phyloP scores from a whole-genome alignment of 108 stramenopile species.

The Pelagomonas calceolata region DNA sequence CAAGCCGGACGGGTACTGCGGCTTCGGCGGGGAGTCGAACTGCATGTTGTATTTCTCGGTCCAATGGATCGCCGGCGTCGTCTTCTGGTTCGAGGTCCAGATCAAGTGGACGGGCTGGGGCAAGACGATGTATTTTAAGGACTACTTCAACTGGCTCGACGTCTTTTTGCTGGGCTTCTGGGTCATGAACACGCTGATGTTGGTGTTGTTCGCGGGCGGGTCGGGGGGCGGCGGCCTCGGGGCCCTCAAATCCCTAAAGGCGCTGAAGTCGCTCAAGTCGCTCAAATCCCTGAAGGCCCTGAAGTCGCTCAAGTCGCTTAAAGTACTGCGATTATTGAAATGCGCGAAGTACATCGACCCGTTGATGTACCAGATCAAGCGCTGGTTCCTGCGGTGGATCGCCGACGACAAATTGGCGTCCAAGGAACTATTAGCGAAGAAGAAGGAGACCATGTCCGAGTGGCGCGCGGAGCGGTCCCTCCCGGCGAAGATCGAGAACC shows the following conservation, averaged over 20 bases:
- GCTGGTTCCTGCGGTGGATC: background rate
- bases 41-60: background rate
- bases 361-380: background rate
- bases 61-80: slow-evolving; percentile 5
- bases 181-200: background rate
- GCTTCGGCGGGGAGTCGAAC: too few relatives aligned
- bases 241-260: background rate
- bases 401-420: background rate
- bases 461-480: slow-evolving; percentile 11
- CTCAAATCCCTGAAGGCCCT: slow-evolving; percentile 3
- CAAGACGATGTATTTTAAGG: slow-evolving; percentile 9
- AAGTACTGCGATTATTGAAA: background rate
- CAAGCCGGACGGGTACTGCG: too few relatives aligned
- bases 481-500: background rate
- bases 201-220: background rate
- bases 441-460: background rate
- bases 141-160: slow-evolving; percentile 4
- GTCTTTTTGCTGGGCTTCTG: slow-evolving; percentile 3
- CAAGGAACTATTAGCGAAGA: background rate
- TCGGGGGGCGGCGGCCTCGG: background rate
- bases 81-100: slow-evolving; percentile 1
- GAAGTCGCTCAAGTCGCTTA: background rate
- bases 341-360: background rate
- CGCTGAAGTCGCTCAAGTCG: slow-evolving; percentile 1
- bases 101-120: slow-evolving; percentile 1